Percentiles rank a stretch among this genome's conserved stretches.
phyloP scores from a whole-genome alignment of 1,284 basidiomycete species.

The Sporisorium graminicola region DNA sequence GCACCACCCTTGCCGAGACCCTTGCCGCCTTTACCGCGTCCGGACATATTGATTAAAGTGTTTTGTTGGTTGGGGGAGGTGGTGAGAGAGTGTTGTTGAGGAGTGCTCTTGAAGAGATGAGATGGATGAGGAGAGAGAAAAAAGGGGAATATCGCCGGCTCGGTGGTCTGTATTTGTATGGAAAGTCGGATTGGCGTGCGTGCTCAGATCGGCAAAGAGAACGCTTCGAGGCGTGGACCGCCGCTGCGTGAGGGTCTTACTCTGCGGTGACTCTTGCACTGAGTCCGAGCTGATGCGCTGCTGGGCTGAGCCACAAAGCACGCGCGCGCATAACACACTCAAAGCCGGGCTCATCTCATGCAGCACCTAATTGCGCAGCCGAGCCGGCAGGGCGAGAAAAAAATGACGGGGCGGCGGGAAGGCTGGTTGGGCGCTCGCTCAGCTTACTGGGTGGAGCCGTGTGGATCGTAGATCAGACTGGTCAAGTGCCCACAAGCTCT shows the following conservation, averaged over 20 bases:
- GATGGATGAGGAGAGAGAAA: constrained; percentile 38
- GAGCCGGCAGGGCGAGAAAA: not conserved
- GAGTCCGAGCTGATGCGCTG: not conserved
- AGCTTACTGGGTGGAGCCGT: not conserved
- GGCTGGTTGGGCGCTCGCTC: too few relatives aligned
- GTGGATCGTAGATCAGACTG: constrained; percentile 11
- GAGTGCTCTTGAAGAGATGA: constrained; percentile 45
- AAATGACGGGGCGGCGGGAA: constrained; percentile 8
- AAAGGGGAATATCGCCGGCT: constrained; percentile 37
- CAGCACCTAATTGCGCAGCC: constrained; percentile 18
- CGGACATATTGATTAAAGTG: constrained; percentile 61
- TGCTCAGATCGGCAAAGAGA: constrained; percentile 42
- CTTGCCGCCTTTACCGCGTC: constrained; percentile 70
- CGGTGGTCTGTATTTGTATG: constrained; percentile 49
- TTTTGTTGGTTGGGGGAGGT: constrained; percentile 27
- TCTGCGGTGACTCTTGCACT: not conserved
- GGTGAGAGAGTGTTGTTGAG: constrained; percentile 26
- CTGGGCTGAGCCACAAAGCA: not conserved
- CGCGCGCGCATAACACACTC: constrained; percentile 1
- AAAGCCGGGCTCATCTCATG: constrained; percentile 6
- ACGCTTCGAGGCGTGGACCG: not conserved
- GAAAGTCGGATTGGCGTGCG: constrained; percentile 36
- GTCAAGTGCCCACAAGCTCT: not conserved
- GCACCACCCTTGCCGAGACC: constrained; percentile 71
- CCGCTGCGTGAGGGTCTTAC: not conserved